These are phyloP conservation scores for Hyphopichia burtonii DNA, from an alignment of 1,139 yeast genomes.

Conservation along the genomic window DNA sequence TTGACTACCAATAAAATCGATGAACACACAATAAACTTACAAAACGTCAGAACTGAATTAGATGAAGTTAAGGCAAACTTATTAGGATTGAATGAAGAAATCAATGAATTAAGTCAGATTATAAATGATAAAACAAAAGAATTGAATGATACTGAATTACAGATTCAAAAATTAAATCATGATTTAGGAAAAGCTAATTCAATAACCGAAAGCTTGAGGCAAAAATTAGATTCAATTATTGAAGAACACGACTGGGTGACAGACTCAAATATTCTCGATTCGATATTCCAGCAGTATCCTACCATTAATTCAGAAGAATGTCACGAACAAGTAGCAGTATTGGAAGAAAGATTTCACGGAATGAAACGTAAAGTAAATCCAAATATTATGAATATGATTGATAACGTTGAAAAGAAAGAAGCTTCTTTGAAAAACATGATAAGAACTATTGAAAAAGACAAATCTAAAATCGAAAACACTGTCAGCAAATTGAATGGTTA, in stretches of 20 bases:
- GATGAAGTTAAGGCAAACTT: conserved; percentile 64
- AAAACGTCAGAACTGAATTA: conserved; percentile 40
- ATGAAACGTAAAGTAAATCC: conserved; percentile 84
- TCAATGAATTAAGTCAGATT: conserved; percentile 58
- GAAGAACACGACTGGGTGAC: conserved; percentile 71
- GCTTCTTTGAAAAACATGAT: conserved; percentile 75
- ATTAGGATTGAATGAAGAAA: conserved; percentile 75
- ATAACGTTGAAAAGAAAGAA: conserved; percentile 89
- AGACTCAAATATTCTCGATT: conserved; percentile 57
- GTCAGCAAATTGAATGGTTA: conserved; percentile 83
- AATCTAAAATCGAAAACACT: conserved; percentile 85
- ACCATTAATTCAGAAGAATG: conserved; percentile 64
- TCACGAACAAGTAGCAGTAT: conserved; percentile 53
- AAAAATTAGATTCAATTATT: conserved; percentile 48
- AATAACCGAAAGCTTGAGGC: conserved; percentile 41
- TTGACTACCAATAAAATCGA: conserved; percentile 25
- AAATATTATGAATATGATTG: conserved; percentile 92
- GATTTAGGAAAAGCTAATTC: conserved; percentile 60
- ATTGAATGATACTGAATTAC: conserved; percentile 51
- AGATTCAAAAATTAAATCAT: conserved; percentile 59
- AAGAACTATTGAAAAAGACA: conserved; percentile 85
- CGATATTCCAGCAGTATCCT: conserved; percentile 57
- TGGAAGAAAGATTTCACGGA: conserved; percentile 64
- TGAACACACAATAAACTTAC: conserved; percentile 28
- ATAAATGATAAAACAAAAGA: conserved; percentile 52